Percentiles rank a stretch among this genome's conserved stretches.
phyloP scores from a whole-genome alignment of 2,329 filamentous ascomycete species.

The Escovopsis sp. region DNA sequence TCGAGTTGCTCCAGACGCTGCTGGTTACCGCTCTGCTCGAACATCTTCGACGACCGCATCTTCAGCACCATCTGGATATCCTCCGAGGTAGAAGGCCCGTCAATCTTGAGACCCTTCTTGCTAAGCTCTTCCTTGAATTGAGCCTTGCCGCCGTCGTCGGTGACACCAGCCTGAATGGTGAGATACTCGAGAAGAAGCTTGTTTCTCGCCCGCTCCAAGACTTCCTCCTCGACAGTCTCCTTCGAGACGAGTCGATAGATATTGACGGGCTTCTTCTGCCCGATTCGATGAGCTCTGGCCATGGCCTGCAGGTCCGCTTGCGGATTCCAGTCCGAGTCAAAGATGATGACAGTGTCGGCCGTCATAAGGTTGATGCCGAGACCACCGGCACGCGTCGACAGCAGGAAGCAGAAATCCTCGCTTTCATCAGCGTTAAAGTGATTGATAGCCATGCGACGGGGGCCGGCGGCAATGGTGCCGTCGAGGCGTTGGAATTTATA shows the following conservation, averaged over 20 bases:
- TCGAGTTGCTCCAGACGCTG: constrained; percentile 93
- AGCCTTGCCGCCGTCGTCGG: constrained; percentile 79
- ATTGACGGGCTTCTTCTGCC: constrained; percentile 88
- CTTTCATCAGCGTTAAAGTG: constrained; percentile 97
- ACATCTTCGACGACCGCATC: constrained; percentile 97
- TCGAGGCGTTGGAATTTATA: constrained; percentile 92
- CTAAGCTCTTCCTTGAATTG: constrained; percentile 60
- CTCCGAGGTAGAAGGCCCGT: constrained; percentile 78
- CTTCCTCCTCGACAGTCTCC: constrained; percentile 95
- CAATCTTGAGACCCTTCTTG: constrained; percentile 57
- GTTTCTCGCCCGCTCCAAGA: constrained; percentile 88
- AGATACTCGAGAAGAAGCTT: constrained; percentile 96
- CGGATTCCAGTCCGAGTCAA: constrained; percentile 98
- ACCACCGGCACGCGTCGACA: constrained; percentile 90
- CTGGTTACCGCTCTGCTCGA: constrained; percentile 93
- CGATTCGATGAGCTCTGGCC: constrained; percentile 95
- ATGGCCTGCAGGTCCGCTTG: constrained; percentile 97
- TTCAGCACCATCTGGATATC: constrained; percentile 95
- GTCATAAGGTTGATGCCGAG: constrained; percentile 99
- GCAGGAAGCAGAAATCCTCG: constrained; percentile 87
- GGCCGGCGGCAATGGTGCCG: constrained; percentile 79
- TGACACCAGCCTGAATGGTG: constrained; percentile 92
- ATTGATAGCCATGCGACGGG: constrained; percentile 86
- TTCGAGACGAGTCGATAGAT: constrained; percentile 95
- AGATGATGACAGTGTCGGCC: constrained; percentile 92